Conservation (phyloP, 495 filamentous ascomycete genomes). For the Penicillium robsamsonii region DNA sequence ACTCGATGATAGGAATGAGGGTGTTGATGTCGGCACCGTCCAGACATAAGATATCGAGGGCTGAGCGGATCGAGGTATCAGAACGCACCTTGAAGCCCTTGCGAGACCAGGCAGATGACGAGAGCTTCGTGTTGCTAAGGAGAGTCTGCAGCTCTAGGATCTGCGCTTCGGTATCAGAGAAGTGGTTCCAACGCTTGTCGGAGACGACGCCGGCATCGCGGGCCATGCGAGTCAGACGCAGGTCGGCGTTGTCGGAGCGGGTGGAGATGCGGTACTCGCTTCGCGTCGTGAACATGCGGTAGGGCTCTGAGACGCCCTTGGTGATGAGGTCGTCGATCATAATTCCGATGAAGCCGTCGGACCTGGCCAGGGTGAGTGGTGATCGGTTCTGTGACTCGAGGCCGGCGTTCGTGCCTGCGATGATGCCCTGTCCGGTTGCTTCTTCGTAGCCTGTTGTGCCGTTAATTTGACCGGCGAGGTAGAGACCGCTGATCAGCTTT, state of each 20-base stretch:
- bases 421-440: constrained; percentile 87
- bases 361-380: constrained; percentile 67
- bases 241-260: constrained; percentile 90
- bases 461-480: constrained; percentile 95
- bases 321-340: constrained; percentile 99
- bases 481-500: constrained; percentile 85
- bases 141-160: constrained; percentile 62
- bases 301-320: constrained; percentile 94
- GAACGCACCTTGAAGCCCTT: constrained; percentile 64
- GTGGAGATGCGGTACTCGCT: constrained; percentile 92
- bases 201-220: constrained; percentile 73
- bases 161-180: constrained; percentile 57
- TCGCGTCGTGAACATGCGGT: constrained; percentile 97
- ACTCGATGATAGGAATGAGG: constrained; percentile 55
- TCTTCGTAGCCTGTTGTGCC: constrained; percentile 98
- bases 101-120: constrained; percentile 61
- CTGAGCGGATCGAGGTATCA: constrained; percentile 60
- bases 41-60: constrained; percentile 72
- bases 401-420: constrained; percentile 92
- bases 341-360: constrained; percentile 94
- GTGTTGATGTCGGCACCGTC: constrained; percentile 52
- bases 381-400: constrained; percentile 64
- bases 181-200: constrained; percentile 73
- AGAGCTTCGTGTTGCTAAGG: constrained; percentile 54
- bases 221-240: constrained; percentile 78